Evolutionary conservation across 768 basidiomycete genomes (phyloP).

Genomic region (Russula foetens): DNA sequence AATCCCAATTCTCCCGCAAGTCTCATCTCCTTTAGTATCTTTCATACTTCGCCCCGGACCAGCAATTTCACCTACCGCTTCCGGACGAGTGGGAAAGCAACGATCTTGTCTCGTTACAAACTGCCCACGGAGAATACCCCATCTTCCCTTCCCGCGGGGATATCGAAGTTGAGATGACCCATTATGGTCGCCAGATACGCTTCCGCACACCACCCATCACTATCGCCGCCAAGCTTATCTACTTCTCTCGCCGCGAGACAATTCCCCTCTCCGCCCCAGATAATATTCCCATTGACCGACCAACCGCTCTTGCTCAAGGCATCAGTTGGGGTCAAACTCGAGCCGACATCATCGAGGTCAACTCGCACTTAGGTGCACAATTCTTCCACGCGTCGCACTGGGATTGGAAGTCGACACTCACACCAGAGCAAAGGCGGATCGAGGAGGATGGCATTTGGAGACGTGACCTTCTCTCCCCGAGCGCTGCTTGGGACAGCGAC

Average conservation of each 20-base stretch:
- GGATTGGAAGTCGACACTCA: slow-evolving; percentile 24
- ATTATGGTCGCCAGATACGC: slow-evolving; percentile 21
- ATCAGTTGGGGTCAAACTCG: slow-evolving; percentile 37
- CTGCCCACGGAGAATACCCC: slow-evolving; percentile 41
- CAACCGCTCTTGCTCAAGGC: slow-evolving; percentile 26
- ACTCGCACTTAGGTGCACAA: slow-evolving; percentile 34
- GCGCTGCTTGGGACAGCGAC: slow-evolving; percentile 44
- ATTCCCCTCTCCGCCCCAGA: slow-evolving; percentile 34
- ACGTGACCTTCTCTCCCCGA: slow-evolving; percentile 27
- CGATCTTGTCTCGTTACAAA: slow-evolving; percentile 27
- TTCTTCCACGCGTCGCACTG: slow-evolving; percentile 23
- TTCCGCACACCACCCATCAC: slow-evolving; percentile 40
- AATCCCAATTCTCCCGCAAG: slow-evolving; percentile 34
- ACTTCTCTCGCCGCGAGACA: slow-evolving; percentile 49
- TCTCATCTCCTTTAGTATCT: slow-evolving; percentile 46
- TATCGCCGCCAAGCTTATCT: slow-evolving; percentile 54
- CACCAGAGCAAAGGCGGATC: slow-evolving; percentile 21
- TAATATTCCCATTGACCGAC: slow-evolving; percentile 30
- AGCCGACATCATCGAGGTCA: slow-evolving; percentile 54
- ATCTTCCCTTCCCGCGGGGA: slow-evolving; percentile 30
- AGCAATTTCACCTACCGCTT: slow-evolving; percentile 51
- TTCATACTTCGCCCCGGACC: slow-evolving; percentile 49
- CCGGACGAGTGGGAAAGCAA: slow-evolving; percentile 19
- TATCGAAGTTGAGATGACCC: slow-evolving; percentile 16
- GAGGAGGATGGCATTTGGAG: slow-evolving; percentile 24